Evolutionary conservation across 768 basidiomycete species (phyloP).

Genomic region (Mycena maculata): DNA sequence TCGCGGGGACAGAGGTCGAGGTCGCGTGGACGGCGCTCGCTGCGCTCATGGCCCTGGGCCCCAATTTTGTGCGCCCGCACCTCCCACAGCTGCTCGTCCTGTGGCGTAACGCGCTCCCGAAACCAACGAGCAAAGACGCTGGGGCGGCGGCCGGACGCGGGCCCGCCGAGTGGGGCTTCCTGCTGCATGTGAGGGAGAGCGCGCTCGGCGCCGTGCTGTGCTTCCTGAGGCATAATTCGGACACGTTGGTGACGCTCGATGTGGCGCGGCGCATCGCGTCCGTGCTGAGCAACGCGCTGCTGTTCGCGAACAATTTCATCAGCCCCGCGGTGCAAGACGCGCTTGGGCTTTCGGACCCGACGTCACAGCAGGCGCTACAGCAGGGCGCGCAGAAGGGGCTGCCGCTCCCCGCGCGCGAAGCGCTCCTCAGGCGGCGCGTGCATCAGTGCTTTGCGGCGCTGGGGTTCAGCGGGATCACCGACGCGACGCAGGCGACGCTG

Average conservation of each 20-base stretch:
- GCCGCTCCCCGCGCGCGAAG: slow-evolving; percentile 81
- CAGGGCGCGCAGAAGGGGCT: slow-evolving; percentile 53
- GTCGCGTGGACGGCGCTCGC: slow-evolving; percentile 95
- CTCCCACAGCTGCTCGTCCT: slow-evolving; percentile 93
- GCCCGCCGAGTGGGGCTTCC: slow-evolving; percentile 87
- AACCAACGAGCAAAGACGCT: slow-evolving; percentile 90
- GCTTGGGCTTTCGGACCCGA: slow-evolving; percentile 46
- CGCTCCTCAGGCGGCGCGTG: slow-evolving; percentile 83
- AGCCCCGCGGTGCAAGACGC: slow-evolving; percentile 77
- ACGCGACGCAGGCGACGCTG: slow-evolving; percentile 83
- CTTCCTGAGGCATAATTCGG: slow-evolving; percentile 85
- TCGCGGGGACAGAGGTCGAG: slow-evolving; percentile 88
- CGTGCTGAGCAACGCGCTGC: slow-evolving; percentile 88
- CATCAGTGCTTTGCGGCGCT: slow-evolving; percentile 91
- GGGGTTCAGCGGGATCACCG: slow-evolving; percentile 82
- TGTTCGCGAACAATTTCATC: slow-evolving; percentile 88
- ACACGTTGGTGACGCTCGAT: slow-evolving; percentile 86
- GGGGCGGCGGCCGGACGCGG: slow-evolving; percentile 60
- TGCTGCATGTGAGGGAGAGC: slow-evolving; percentile 90
- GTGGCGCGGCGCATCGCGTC: slow-evolving; percentile 90
- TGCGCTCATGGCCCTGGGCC: slow-evolving; percentile 91
- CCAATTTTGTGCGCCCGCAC: slow-evolving; percentile 93
- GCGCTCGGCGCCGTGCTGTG: slow-evolving; percentile 90
- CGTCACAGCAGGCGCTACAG: slow-evolving; percentile 26
- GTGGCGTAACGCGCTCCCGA: slow-evolving; percentile 97